Evolutionary conservation across 495 filamentous ascomycete genomes (phyloP), one percentile per base, ranked within the genome.

Genomic region (Podospora tetraspora): DNA sequence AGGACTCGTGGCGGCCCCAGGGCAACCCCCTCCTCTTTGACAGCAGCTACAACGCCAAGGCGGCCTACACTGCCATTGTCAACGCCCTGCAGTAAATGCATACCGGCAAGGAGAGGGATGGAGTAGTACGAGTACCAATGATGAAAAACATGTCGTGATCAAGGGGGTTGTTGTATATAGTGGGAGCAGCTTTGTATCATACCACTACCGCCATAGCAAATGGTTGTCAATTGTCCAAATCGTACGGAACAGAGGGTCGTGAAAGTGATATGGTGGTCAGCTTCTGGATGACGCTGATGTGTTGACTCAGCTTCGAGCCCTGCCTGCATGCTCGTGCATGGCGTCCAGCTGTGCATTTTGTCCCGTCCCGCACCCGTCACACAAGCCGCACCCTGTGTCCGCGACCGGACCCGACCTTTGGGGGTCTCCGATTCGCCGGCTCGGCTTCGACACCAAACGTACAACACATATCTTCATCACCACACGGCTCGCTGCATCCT

Each of bases 11-110:
- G 90, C 84, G 90, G 61, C 81, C 88, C 7, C 72, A 73, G 65
- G 80, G 71, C 68, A 85, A 80, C 71, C 89, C 88, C 16, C 79
- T 91, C 62, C 81, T 92, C 21, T 92, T 88, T 75, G 88, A 91
- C 77, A 77, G 75, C 72, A 83, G 77, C 79, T 91, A 85, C 74
- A 79, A 81, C 71, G 80, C 85, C 67, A 92, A 93, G 84, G 74
- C 79, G 3, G 86, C 87, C 3, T 93, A 93, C 76, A 85, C 75
- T 63, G 84, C 88, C 63, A 81, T 91, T 57, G 80, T 87, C 59
- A 71, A 79, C 57, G 77, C 81, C 21, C 72, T 86, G 66, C 75
- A 79, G 75, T 82, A 80, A 62, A 52, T 52, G 6, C 6, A 2
- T 52, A 6, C 19, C 7, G 43, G 16, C 16, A 19, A 19, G 16